These are phyloP conservation scores for Colletotrichum aenigma DNA, from an alignment of 2,329 filamentous ascomycete genomes.

Conservation along the genomic window DNA sequence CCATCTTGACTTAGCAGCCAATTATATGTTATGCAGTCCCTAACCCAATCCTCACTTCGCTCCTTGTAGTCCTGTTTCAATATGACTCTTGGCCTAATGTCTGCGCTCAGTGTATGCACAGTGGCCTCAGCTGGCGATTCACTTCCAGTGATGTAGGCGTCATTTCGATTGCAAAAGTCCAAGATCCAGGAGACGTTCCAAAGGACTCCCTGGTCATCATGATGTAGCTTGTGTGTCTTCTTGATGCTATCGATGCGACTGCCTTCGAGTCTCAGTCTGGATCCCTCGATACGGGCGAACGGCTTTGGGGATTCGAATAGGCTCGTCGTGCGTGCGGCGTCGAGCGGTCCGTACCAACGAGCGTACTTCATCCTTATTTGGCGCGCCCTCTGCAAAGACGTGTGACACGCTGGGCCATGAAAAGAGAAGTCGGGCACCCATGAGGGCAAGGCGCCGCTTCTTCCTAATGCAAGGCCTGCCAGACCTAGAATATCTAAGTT, in stretches of 20 bases:
- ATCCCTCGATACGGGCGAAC: not conserved
- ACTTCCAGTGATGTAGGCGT: not conserved
- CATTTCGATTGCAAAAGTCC: not conserved
- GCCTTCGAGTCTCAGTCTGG: not conserved
- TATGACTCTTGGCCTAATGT: not conserved
- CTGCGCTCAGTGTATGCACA: not conserved
- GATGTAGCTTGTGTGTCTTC: not conserved
- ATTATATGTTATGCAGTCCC: not conserved
- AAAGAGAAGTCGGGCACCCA: constrained; percentile 8
- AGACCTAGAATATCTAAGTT: constrained; percentile 3
- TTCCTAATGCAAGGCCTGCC: not conserved
- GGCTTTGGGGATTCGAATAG: not conserved
- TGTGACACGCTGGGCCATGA: not conserved
- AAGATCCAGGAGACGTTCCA: not conserved
- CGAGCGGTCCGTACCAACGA: not conserved
- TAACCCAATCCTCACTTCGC: not conserved
- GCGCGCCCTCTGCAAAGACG: not conserved
- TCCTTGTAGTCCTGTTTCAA: not conserved
- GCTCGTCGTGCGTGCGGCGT: not conserved
- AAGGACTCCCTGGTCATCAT: not conserved
- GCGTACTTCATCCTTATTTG: not conserved
- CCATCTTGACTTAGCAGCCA: not conserved
- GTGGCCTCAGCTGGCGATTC: not conserved
- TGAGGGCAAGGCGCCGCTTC: not conserved
- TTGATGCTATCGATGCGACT: not conserved